Conservation (phyloP, 2,329 filamentous ascomycete genomes). For the Cytospora schulzeri region DNA sequence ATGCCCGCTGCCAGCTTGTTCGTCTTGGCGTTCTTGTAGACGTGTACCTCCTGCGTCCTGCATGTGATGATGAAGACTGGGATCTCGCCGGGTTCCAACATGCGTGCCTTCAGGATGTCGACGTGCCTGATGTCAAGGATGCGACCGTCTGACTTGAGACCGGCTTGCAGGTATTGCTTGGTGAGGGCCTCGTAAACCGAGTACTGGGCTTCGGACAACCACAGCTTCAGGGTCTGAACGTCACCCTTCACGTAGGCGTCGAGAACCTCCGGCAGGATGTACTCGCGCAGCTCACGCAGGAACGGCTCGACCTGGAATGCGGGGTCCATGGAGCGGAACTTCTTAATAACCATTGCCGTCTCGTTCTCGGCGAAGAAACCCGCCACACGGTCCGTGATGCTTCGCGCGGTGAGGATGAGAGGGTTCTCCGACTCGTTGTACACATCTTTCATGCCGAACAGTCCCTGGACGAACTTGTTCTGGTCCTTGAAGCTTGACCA, state of each 20-base stretch:
- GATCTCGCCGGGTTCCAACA: slow-evolving; percentile 82
- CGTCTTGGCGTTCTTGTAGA: slow-evolving; percentile 90
- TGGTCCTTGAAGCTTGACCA: slow-evolving; percentile 94
- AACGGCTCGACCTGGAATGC: slow-evolving; percentile 94
- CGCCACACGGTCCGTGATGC: slow-evolving; percentile 88
- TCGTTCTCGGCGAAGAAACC: slow-evolving; percentile 99
- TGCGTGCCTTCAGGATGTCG: slow-evolving; percentile 78
- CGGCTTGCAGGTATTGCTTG: slow-evolving; percentile 91
- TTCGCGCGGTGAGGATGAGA: slow-evolving; percentile 86
- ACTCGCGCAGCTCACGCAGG: slow-evolving; percentile 92
- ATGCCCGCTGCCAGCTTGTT: slow-evolving; percentile 90
- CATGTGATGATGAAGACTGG: slow-evolving; percentile 98
- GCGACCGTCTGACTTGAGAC: slow-evolving; percentile 90
- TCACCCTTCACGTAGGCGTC: slow-evolving; percentile 99
- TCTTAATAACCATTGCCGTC: slow-evolving; percentile 96
- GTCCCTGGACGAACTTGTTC: slow-evolving; percentile 82
- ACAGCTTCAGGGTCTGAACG: slow-evolving; percentile 84
- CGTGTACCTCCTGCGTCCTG: slow-evolving; percentile 95
- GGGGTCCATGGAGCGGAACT: slow-evolving; percentile 94
- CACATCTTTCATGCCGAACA: slow-evolving; percentile 82
- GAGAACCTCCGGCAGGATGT: slow-evolving; percentile 94
- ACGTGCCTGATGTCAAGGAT: slow-evolving; percentile 96
- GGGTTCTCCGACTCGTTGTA: slow-evolving; percentile 99
- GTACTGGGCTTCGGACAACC: slow-evolving; percentile 95
- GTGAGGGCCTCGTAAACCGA: slow-evolving; percentile 96